A percentile compares a stretch with the other conserved stretches of the same genome.
Evolutionary conservation across 169 alveolate genomes (phyloP).

Genomic region (Plasmodium berghei): DNA sequence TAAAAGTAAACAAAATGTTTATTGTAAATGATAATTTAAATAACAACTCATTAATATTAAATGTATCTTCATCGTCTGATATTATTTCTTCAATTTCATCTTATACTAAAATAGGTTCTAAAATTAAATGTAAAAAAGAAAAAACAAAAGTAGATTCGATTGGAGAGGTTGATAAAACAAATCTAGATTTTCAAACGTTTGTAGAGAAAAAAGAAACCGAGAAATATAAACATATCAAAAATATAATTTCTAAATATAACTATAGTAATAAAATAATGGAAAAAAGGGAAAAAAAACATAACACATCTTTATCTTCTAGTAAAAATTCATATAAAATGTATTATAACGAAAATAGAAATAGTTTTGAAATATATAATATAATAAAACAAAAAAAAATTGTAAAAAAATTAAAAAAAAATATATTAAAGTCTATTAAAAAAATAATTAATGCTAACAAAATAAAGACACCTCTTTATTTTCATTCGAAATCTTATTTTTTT

Average conservation of each 20-base stretch:
- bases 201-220: background rate
- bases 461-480: background rate
- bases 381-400: slow-evolving; percentile 5
- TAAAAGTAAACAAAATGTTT: background rate
- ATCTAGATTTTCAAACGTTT: background rate
- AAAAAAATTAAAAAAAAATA: slow-evolving; percentile 28
- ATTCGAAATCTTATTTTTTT: background rate
- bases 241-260: too few relatives aligned
- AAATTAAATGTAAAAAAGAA: background rate
- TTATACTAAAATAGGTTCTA: slow-evolving; percentile 1
- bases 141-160: background rate
- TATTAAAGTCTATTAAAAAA: background rate
- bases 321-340: background rate
- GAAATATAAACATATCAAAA: background rate
- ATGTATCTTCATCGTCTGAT: slow-evolving; percentile 29
- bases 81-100: slow-evolving; percentile 49
- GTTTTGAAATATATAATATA: slow-evolving; percentile 10
- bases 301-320: background rate
- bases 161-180: background rate
- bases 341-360: background rate
- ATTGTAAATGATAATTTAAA: background rate
- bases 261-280: background rate
- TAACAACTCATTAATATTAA: background rate
- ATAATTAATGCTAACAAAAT: background rate
- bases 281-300: background rate